A percentile compares a stretch with the other conserved stretches of the same genome.
Conservation (phyloP, 129 eudicot species). For the Helianthus tuberosus region DNA sequence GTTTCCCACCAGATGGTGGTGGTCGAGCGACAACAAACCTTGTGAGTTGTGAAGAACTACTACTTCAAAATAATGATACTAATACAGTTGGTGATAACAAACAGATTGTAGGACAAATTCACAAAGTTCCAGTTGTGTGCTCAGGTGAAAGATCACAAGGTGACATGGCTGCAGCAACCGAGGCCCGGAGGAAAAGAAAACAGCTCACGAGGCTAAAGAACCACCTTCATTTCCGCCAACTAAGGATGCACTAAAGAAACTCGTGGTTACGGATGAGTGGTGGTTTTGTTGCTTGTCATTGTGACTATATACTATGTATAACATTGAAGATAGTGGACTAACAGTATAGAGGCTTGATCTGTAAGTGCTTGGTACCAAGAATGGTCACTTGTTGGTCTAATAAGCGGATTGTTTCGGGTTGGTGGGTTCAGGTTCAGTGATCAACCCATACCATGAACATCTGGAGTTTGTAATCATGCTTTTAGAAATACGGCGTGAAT, state of each 20-base stretch:
- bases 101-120: slow-evolving; percentile 9
- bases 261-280: not conserved
- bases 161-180: slow-evolving; percentile 42
- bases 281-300: not conserved
- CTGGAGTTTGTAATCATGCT: not conserved
- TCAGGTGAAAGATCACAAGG: slow-evolving; percentile 22
- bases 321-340: not conserved
- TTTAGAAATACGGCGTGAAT: not conserved
- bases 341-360: not conserved
- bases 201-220: slow-evolving; percentile 45
- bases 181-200: slow-evolving; percentile 56
- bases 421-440: not conserved
- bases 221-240: slow-evolving; percentile 35
- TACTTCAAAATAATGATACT: slow-evolving; percentile 15
- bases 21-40: slow-evolving; percentile 24
- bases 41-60: slow-evolving; percentile 22
- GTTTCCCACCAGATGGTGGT: too few species aligned
- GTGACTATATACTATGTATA: slow-evolving; percentile 5
- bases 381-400: not conserved
- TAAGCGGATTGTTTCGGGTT: not conserved
- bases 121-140: slow-evolving; percentile 25
- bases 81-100: slow-evolving; percentile 30
- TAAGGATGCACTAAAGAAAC: slow-evolving; percentile 24
- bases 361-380: not conserved
- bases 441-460: not conserved